Evolutionary conservation across 345 rosid species (phyloP).

Genomic region (Trapa bicornis): DNA sequence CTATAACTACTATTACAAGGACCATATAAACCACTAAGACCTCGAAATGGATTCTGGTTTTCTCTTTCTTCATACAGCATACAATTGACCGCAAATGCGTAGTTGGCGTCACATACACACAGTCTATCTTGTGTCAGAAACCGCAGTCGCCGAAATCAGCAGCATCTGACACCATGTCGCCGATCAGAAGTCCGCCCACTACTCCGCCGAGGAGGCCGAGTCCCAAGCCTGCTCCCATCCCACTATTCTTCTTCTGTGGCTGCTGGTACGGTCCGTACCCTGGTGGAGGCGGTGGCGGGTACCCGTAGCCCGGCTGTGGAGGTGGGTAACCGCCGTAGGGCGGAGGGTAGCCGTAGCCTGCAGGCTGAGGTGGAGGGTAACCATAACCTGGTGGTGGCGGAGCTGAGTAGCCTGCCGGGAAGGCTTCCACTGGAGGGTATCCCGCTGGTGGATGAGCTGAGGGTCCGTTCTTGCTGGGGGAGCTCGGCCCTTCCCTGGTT

Average conservation of each 20-base stretch:
- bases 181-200: constrained; percentile 59
- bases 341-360: constrained; percentile 12
- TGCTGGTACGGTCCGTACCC: constrained; percentile 25
- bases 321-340: constrained; percentile 16
- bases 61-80: no score
- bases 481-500: constrained; percentile 12
- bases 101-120: no score
- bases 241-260: constrained; percentile 35
- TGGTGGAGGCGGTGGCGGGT: constrained; percentile 18
- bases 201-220: constrained; percentile 68
- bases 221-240: constrained; percentile 50
- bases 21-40: no score
- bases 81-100: no score
- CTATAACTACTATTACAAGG: no score
- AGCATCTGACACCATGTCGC: constrained; percentile 56
- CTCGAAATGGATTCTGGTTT: no score
- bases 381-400: constrained; percentile 17
- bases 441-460: constrained; percentile 9
- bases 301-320: constrained; percentile 20
- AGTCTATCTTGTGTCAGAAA: constrained; percentile 12
- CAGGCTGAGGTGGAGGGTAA: constrained; percentile 23
- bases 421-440: constrained; percentile 16
- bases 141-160: constrained; percentile 27
- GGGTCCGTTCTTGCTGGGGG: constrained; percentile 4
- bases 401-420: constrained; percentile 11